Evolutionary conservation across 2,329 filamentous ascomycete species (phyloP), one percentile per base, ranked within the genome.

Genomic region (Colletotrichum neosansevieriae): DNA sequence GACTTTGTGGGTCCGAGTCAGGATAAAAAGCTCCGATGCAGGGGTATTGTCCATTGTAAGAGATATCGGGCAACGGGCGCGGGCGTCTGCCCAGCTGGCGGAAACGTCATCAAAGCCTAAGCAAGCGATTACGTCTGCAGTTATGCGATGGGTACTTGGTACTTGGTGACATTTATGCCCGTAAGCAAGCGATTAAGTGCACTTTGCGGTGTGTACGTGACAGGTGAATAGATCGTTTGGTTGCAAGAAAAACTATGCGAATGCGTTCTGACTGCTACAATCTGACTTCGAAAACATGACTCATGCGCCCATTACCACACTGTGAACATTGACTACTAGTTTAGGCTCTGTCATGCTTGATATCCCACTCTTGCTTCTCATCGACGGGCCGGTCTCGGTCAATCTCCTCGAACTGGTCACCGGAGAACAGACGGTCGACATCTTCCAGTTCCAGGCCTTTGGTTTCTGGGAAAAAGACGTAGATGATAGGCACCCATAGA

Each of bases 361-460:
- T n/a, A 17, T 68, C 61, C 65, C 65, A 65, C 2, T 65, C 54
- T 0, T 44, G 40, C 34, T 68, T 68, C 7, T 65, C 56, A 4
- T 54, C 40, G 7, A 15, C 11, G 12, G 6, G 7, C 7, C 44
- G 62, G 12, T 17, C 36, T 17, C 74, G 3, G 71, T 75, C 0
- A 64, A 76, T 38, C 36, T 38, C 11, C 11, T 15, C 11, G 74
- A 77, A 11, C 75, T 62, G 49, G 0, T 71, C 66, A 74, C 61
- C 65, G 6, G 61, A 51, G 42, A 68, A 68, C 7, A 68, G 32
- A 7, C 61, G 61, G 12, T 81, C 64, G 79, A 81, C 73, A 75
- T 79, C 70, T 78, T 88, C 62, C 78, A 86, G 71, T 80, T 82
- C 71, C 67, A 81, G 66, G 0, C 74, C 74, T 40, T 76, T 76